These are phyloP conservation scores for Cyclotella distinguenda DNA, from an alignment of 108 stramenopile species.

Conservation along the genomic window DNA sequence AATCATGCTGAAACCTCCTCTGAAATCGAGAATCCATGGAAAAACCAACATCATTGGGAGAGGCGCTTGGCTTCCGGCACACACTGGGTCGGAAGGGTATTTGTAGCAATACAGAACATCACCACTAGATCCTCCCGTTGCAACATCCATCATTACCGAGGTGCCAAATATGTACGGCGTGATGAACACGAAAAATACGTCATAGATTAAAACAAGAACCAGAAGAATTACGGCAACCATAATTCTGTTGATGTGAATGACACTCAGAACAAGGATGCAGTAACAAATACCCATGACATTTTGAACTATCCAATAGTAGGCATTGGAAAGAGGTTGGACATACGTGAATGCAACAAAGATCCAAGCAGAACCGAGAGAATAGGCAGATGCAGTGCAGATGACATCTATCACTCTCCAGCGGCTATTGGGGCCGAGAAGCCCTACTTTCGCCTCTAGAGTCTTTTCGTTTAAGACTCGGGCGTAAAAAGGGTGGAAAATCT, in stretches of 20 bases:
- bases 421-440: not conserved
- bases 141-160: conserved; percentile 88
- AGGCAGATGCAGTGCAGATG: conserved; percentile 28
- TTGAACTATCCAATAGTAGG: conserved; percentile 88
- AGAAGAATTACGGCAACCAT: conserved; percentile 83
- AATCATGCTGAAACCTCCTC: conserved; percentile 81
- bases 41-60: conserved; percentile 85
- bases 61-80: conserved; percentile 70
- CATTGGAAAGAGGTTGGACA: conserved; percentile 49
- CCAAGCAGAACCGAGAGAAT: conserved; percentile 56
- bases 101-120: conserved; percentile 85
- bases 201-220: conserved; percentile 81
- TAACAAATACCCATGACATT: conserved; percentile 87
- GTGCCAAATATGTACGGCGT: conserved; percentile 74
- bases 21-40: conserved; percentile 73
- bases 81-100: conserved; percentile 75
- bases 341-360: conserved; percentile 52
- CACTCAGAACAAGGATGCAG: conserved; percentile 78
- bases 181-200: conserved; percentile 93
- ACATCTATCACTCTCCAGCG: conserved; percentile 34
- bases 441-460: not conserved
- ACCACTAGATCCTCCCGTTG: conserved; percentile 61
- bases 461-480: conserved; percentile 8
- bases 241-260: conserved; percentile 77
- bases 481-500: conserved; percentile 55